Evolutionary conservation across 192 early-diverging fungal genomes (phyloP), one percentile per base, ranked within the genome.

Genomic region (Entrophospora sp.): DNA sequence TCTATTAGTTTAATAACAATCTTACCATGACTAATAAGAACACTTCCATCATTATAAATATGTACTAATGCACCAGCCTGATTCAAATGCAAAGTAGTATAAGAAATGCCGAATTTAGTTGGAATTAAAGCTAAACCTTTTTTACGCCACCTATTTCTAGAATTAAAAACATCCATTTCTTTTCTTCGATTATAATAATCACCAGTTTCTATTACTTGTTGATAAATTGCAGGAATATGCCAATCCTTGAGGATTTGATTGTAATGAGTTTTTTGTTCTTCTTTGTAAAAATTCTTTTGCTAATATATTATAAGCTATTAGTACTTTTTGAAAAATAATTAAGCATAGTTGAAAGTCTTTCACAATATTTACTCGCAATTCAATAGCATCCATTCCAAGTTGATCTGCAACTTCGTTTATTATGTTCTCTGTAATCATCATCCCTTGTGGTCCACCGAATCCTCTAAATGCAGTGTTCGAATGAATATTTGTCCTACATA

Each of bases 391-490:
- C 57, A 85, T 70, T 4, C 76, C 73, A 34, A 94, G 77, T 10
- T 69, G 74, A 46, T 91, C 87, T 7, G 91, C 91, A 34, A 93
- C 73, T 71, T 94, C 89, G 28, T 76, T 79, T 44, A 94, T 86
- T 67, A 80, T 89, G 24, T 82, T 83, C 74, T 93, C 91, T 10
- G 81, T 79, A 43, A 93, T 75, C 64, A 93, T 78, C 86, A 91
- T 89, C 37, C 86, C 90, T 74, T 94, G 90, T 51, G 90, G 89
- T 40, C 67, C 89, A 51, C 92, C 92, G 66, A 93, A 94, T 28
- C 91, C 83, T 65, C 92, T 80, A 80, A 92, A 87, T 3, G 92
- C 91, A 43, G 91, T 93, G 77, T 92, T 93, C 62, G 88, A 87
- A 68, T 88, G 83, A 34, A 84, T 81, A 77, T 93, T 91, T 48